Base-by-base conservation (phyloP, 495 filamentous ascomycete species). In the Podospora bellae-mahoneyi region DNA sequence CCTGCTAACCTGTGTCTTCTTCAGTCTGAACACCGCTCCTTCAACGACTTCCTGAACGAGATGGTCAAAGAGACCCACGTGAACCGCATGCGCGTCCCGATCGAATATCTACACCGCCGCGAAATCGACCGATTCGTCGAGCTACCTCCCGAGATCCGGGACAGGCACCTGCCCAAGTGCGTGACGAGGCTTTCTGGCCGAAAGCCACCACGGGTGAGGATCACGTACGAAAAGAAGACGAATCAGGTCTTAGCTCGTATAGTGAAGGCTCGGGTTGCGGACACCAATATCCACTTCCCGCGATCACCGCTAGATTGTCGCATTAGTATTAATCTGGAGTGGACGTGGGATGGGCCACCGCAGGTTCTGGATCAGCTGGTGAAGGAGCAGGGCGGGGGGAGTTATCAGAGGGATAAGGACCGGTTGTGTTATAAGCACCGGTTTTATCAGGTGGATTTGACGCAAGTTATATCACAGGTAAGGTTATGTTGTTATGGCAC, bases 291-390 rank as follows among this genome's bases (percentile, higher is more conserved):
- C 10, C 89, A 88, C 78, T 89, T 90, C 67, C 93, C 94, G 1
- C 78, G 81, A 44, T 85, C 83, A 16, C 82, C 84, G 4, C 88
- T 97, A 57, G 94, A 97, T 76, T 96, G 90, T 81, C 88, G 94
- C 23, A 87, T 98, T 69, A 94, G 91, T 70, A 86, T 97, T 71
- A 97, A 94, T 72, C 82, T 97, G 5, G 94, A 98, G 85, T 92
- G 92, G 87, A 86, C 88, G 60, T 94, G 89, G 78, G 84, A 89
- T n/a, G 91, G 92, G 1, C 83, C 91, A 18, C 70, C 89, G 13
- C 77, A 84, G 65, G 80, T 86, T 59, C 79, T 92, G 1, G 78
- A 83, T 60, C 68, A 76, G 74, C 28, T 63, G 16, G 44, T 79
- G 70, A 57, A 66, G 2, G 64, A 66, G 7, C 68, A 66, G 26